These are phyloP conservation scores for Phytopythium litorale DNA, from an alignment of 352 stramenopile genomes.

Conservation along the genomic window DNA sequence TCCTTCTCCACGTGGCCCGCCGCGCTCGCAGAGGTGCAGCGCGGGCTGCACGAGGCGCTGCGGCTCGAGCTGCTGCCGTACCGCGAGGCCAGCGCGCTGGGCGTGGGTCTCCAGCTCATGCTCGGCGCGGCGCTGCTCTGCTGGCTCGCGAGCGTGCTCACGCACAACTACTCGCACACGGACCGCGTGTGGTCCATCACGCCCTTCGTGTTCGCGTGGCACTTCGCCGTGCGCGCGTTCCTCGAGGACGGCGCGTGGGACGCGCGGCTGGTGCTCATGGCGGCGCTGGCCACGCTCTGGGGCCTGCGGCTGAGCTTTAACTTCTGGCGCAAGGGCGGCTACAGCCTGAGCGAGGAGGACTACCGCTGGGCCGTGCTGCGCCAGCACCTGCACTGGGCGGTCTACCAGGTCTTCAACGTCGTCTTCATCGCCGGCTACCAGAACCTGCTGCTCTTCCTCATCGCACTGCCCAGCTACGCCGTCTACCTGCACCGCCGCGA, in stretches of 20 bases:
- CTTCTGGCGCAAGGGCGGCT: constrained; percentile 90
- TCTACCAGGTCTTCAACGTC: constrained; percentile 90
- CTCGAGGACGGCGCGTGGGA: constrained; percentile 56
- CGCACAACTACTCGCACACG: constrained; percentile 89
- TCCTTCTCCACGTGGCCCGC: constrained; percentile 10
- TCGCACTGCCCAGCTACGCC: constrained; percentile 69
- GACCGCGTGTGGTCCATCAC: constrained; percentile 93
- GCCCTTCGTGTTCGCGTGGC: constrained; percentile 85
- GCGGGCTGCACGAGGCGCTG: constrained; percentile 31
- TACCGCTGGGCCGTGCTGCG: constrained; percentile 89
- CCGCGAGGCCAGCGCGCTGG: constrained; percentile 28
- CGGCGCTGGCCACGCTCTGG: constrained; percentile 80
- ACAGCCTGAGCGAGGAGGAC: constrained; percentile 88
- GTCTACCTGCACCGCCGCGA: constrained; percentile 47
- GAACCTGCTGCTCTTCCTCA: constrained; percentile 83
- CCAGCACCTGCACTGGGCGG: constrained; percentile 71
- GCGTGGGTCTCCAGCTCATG: constrained; percentile 41
- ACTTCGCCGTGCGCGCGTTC: constrained; percentile 57
- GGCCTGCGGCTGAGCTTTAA: constrained; percentile 88
- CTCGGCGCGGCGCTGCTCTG: constrained; percentile 36
- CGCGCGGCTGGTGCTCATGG: constrained; percentile 73
- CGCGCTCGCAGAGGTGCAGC: constrained; percentile 25
- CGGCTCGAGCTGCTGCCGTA: constrained; percentile 35
- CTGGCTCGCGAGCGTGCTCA: constrained; percentile 64
- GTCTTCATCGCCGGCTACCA: constrained; percentile 91